Evolutionary conservation across 306 rosid species (phyloP).

Genomic region (Mucuna pruriens): DNA sequence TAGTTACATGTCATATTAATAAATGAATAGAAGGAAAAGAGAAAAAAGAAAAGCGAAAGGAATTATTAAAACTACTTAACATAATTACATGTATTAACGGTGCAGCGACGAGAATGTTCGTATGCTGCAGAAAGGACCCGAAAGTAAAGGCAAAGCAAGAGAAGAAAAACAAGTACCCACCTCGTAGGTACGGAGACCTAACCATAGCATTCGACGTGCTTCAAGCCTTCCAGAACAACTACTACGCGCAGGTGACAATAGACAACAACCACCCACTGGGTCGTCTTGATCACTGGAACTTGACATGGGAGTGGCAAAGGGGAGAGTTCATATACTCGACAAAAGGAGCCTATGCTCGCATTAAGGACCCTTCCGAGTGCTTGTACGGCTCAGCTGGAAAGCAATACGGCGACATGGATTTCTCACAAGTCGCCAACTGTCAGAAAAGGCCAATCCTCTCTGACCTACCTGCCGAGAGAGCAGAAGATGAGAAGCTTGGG

Average conservation of each 20-base stretch:
- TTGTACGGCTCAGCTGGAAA: slow-evolving; percentile 66
- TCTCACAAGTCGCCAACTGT: slow-evolving; percentile 69
- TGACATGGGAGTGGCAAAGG: slow-evolving; percentile 85
- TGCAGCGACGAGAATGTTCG: slow-evolving; percentile 65
- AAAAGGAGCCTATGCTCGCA: slow-evolving; percentile 76
- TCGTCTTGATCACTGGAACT: slow-evolving; percentile 88
- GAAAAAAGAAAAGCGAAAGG: too few relatives aligned
- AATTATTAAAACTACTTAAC: too few relatives aligned
- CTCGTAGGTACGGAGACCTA: slow-evolving; percentile 66
- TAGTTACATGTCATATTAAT: not conserved
- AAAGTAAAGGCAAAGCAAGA: slow-evolving; percentile 46
- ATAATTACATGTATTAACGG: too few relatives aligned
- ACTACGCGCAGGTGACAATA: slow-evolving; percentile 67
- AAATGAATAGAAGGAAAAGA: too few relatives aligned
- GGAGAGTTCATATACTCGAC: slow-evolving; percentile 77
- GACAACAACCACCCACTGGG: slow-evolving; percentile 79
- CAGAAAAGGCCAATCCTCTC: slow-evolving; percentile 63
- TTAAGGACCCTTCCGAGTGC: slow-evolving; percentile 54
- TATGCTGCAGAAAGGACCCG: slow-evolving; percentile 82
- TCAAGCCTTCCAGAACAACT: slow-evolving; percentile 61
- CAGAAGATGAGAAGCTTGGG: slow-evolving; percentile 66
- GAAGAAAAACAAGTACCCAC: slow-evolving; percentile 55
- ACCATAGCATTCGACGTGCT: slow-evolving; percentile 69
- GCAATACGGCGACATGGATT: slow-evolving; percentile 62
- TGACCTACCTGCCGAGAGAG: slow-evolving; percentile 66